Base-by-base conservation (phyloP, 352 stramenopile species). In the Phytophthora quininea region DNA sequence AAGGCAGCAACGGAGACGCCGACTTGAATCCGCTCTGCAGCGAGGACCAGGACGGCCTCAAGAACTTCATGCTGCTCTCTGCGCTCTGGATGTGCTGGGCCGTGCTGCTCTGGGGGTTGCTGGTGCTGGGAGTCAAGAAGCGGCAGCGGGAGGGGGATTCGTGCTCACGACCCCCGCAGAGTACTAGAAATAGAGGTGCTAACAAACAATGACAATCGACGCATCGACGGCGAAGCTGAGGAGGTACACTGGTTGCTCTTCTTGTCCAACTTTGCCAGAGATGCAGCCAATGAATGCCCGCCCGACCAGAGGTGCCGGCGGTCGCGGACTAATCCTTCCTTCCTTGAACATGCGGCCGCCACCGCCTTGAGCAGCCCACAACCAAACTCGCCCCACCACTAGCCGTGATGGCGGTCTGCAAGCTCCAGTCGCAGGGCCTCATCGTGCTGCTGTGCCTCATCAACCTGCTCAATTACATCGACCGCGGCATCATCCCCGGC, bases 401-500 rank as follows among this genome's bases (percentile, higher is more conserved):
- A 24, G 40, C 29, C 38, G 10, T 11, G 61, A 73, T 73, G 60
- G 61, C 54, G 48, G 24, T 60, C 33, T 69, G 47, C 40, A 55
- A 65, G 42, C 64, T 73, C 37, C 53, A 73, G 66, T 73, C 66
- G 29, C 66, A 73, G 43, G 66, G 66, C 14, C 66, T 73, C 57
- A 93, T 97, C 76, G 66, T 94, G 31, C 64, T 96, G 62, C 78
- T 97, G 53, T 94, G 84, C 54, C 65, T 84, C 42, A 93, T 96
- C 69, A 98, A 98, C 69, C 74, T 98, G 14, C 74, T 97, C 58
- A 98, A 97, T 73, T 98, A 98, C 79, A 69, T 98, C 48, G 94
- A 98, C 80, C 86, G 95, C n/a, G 91, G 92, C 31, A 98, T 99
- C 67, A 98, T 98, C 62, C 90, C 96, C 0, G 96, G 96, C 9